These are phyloP conservation scores for Paramecium caudatum DNA, from an alignment of 73 alveolate species.

Conservation along the genomic window DNA sequence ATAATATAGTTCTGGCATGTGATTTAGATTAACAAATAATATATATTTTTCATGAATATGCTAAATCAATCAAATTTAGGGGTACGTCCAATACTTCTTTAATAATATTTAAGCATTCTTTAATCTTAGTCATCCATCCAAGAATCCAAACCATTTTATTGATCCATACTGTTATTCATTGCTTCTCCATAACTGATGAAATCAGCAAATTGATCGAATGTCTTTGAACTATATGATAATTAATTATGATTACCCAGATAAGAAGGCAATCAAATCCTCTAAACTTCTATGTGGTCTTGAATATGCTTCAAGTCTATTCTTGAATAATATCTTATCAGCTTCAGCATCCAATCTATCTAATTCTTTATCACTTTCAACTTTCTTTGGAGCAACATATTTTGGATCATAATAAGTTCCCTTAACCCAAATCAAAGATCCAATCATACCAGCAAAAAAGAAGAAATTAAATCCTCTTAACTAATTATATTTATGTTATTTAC, in stretches of 20 bases:
- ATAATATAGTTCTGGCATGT: slow-evolving; percentile 53
- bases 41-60: no score
- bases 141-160: slow-evolving; percentile 70
- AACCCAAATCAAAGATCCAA: slow-evolving; percentile 52
- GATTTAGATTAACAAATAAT: no score
- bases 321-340: slow-evolving; percentile 52
- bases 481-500: neutral
- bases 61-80: slow-evolving; percentile 47
- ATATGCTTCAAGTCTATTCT: slow-evolving; percentile 58
- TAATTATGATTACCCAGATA: neutral
- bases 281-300: slow-evolving; percentile 65
- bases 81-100: slow-evolving; percentile 71
- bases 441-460: slow-evolving; percentile 53
- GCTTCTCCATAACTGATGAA: slow-evolving; percentile 63
- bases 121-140: slow-evolving; percentile 70
- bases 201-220: slow-evolving; percentile 60
- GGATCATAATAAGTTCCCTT: slow-evolving; percentile 58
- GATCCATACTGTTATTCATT: slow-evolving; percentile 60
- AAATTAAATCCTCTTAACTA: slow-evolving; percentile 66
- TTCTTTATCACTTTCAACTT: slow-evolving; percentile 35
- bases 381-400: slow-evolving; percentile 56
- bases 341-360: slow-evolving; percentile 66
- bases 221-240: slow-evolving; percentile 36
- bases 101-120: slow-evolving; percentile 73
- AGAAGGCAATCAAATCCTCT: slow-evolving; percentile 62